phyloP scores from a whole-genome alignment of 768 basidiomycete genomes.

The Lyophyllum atratum region DNA sequence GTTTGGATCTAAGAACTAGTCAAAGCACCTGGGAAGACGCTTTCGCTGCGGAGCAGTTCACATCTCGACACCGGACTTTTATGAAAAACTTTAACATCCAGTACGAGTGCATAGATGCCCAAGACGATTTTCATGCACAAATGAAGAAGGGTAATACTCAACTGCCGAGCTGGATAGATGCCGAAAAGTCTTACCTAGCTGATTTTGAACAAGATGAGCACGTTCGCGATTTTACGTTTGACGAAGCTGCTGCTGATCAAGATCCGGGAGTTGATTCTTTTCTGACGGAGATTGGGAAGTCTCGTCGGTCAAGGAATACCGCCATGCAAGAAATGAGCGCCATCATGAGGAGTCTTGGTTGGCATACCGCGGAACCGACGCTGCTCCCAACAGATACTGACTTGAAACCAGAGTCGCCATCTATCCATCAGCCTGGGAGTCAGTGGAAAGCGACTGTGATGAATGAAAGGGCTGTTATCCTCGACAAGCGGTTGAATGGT shows the following conservation, averaged over 20 bases:
- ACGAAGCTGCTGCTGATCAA: neutral
- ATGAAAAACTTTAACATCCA: conserved; percentile 30
- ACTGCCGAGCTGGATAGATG: neutral
- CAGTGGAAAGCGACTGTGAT: neutral
- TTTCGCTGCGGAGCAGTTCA: conserved; percentile 19
- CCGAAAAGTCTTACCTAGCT: neutral
- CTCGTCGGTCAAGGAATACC: too few species aligned
- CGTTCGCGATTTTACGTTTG: neutral
- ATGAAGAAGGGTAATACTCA: neutral
- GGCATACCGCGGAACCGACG: too few species aligned
- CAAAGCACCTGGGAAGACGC: conserved; percentile 23
- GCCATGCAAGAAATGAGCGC: too few species aligned
- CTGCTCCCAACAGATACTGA: neutral
- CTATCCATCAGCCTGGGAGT: neutral
- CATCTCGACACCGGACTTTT: conserved; percentile 8
- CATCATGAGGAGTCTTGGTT: too few species aligned
- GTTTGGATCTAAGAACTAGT: conserved; percentile 19
- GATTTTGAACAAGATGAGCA: neutral
- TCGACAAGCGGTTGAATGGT: neutral
- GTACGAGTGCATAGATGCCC: conserved; percentile 32
- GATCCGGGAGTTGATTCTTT: too few species aligned
- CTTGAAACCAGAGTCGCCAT: neutral
- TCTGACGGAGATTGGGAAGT: too few species aligned
- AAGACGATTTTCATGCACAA: conserved; percentile 28
- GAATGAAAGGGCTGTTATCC: neutral